Evolutionary conservation across 257 asterid species (phyloP).

Genomic region (Plectranthus barbatus): DNA sequence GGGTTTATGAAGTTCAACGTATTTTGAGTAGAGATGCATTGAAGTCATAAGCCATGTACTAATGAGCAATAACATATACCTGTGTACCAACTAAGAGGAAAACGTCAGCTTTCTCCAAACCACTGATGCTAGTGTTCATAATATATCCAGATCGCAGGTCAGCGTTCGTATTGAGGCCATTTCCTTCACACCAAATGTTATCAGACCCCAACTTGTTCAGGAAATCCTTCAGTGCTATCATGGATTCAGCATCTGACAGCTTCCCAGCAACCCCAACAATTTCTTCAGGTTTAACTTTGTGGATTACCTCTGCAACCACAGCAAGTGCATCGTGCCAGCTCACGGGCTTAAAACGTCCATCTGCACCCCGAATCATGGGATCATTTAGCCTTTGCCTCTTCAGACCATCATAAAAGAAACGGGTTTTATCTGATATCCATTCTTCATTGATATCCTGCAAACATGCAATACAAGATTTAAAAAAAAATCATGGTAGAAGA

Average conservation of each 20-base stretch:
- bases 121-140: slow-evolving; percentile 89
- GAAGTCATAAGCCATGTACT: not conserved
- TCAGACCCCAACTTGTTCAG: slow-evolving; percentile 87
- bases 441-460: slow-evolving; percentile 93
- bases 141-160: slow-evolving; percentile 93
- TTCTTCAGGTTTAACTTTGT: slow-evolving; percentile 73
- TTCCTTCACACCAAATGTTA: slow-evolving; percentile 93
- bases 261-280: slow-evolving; percentile 95
- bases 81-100: slow-evolving; percentile 97
- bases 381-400: slow-evolving; percentile 98
- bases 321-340: slow-evolving; percentile 97
- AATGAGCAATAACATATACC: slow-evolving; percentile 37
- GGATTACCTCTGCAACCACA: slow-evolving; percentile 70
- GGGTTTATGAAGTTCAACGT: not conserved
- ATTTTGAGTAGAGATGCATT: not conserved
- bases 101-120: slow-evolving; percentile 89
- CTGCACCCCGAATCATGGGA: slow-evolving; percentile 94
- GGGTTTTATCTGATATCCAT: slow-evolving; percentile 99
- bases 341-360: slow-evolving; percentile 92
- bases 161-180: slow-evolving; percentile 73
- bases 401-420: slow-evolving; percentile 94
- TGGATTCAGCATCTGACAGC: slow-evolving; percentile 94
- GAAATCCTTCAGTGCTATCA: slow-evolving; percentile 92
- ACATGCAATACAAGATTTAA: slow-evolving; percentile 10
- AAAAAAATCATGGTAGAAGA: not conserved